Evolutionary conservation across 108 stramenopile genomes (phyloP).

Genomic region (Aurantiochytrium sp.): DNA sequence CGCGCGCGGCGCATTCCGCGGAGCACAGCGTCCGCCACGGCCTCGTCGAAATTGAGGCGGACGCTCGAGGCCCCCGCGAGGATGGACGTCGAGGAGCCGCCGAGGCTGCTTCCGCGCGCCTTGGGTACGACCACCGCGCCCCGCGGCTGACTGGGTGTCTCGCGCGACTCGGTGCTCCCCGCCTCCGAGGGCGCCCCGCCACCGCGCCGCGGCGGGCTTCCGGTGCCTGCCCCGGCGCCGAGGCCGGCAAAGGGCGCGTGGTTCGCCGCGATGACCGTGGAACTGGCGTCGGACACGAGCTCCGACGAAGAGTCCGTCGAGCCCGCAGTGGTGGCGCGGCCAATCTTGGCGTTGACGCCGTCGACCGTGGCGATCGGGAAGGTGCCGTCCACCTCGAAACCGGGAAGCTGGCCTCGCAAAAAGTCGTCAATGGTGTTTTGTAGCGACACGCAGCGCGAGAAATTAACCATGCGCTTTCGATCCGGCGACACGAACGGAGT

Average conservation of each 20-base stretch:
- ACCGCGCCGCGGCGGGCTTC: no score
- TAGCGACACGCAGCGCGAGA: not conserved
- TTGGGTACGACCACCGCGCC: not conserved
- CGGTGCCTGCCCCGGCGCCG: no score
- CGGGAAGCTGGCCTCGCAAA: not conserved
- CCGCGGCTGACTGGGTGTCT: not conserved
- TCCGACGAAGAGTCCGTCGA: not conserved
- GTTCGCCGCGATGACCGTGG: not conserved
- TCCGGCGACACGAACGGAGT: not conserved
- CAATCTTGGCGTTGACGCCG: not conserved
- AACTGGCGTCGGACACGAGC: not conserved
- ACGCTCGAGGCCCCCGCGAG: not conserved
- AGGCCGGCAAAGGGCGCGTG: not conserved
- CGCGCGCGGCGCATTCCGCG: not conserved
- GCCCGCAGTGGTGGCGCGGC: not conserved
- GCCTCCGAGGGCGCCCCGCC: not conserved
- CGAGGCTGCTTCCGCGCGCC: not conserved
- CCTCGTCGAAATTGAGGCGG: not conserved
- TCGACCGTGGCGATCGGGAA: not conserved
- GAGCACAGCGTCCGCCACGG: not conserved
- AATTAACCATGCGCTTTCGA: not conserved
- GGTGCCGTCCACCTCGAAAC: not conserved
- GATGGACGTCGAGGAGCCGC: not conserved
- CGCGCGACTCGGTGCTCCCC: not conserved
- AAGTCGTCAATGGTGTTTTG: conserved; percentile 30